These are phyloP conservation scores for Trichoderma afroharzianum DNA, from an alignment of 2,329 filamentous ascomycete species.

Conservation along the genomic window DNA sequence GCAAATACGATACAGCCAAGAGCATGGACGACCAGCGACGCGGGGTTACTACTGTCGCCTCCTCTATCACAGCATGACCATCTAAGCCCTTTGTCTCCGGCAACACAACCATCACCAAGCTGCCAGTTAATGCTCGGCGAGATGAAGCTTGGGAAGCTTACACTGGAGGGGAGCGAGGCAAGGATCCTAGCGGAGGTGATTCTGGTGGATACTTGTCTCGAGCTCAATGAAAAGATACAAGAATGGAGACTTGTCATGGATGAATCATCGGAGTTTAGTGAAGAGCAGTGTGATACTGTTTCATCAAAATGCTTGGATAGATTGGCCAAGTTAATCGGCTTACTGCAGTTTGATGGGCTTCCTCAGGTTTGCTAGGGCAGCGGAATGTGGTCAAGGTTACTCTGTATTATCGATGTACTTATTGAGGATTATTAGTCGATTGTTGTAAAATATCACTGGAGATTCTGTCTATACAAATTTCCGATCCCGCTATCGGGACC, in stretches of 20 bases:
- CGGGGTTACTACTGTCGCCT: background rate
- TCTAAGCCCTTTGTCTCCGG: background rate
- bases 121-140: background rate
- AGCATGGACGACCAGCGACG: background rate
- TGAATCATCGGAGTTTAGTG: background rate
- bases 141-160: constrained; percentile 14
- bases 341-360: constrained; percentile 14
- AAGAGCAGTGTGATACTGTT: constrained; percentile 2
- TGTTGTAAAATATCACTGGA: fast-evolving
- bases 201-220: constrained; percentile 12
- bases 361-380: background rate
- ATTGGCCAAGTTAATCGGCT: constrained; percentile 13
- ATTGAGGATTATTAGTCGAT: background rate
- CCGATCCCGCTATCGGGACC: no score
- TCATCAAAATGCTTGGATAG: background rate
- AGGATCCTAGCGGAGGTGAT: constrained; percentile 9
- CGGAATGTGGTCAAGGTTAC: background rate
- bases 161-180: background rate
- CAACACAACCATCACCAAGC: background rate
- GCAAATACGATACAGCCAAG: background rate
- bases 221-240: constrained; percentile 10
- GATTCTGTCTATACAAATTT: background rate
- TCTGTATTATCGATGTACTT: background rate
- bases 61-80: background rate
- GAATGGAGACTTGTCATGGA: constrained; percentile 12